Base-by-base conservation (phyloP, 192 early-diverging fungal species). In the Linnemannia zychae region DNA sequence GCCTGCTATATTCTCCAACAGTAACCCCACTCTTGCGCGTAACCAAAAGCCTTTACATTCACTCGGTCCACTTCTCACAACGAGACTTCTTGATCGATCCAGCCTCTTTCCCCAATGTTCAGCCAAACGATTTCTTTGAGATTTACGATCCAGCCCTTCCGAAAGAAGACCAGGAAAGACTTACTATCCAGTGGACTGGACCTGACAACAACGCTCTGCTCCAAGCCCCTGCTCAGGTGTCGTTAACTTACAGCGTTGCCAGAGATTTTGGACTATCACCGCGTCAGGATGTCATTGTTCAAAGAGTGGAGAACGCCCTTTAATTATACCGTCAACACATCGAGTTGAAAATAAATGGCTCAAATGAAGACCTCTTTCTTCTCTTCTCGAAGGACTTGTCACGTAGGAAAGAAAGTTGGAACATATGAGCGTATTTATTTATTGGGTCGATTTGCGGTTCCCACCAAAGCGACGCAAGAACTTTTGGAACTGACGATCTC, bases 81-180 rank as follows among this genome's bases (percentile, higher is more conserved):
- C 91, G 86, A 36, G 94, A 97, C 36, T 82, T 95, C 63, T 84
- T 96, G 7, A 82, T 97, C 28, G 94, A 95, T 74, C 94, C 95
- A 2, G 92, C 95, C 66, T 78, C 72, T 34, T 93, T 96, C 73
- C 91, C 92, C 5, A 89, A 80, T 20, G 78, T 93, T n/a, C 74
- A 82, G 50, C 80, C 88, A 22, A 94, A 93, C 40, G 93, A 96
- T 75, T 74, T 95, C 28, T 87, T 97, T 33, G 91, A 93, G 71
- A 89, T 96, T 47, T 89, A 88, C 67, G 89, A 88, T 47, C 84
- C 89, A 11, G 74, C 74, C 17, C 66, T 87, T 47, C 67, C 83
- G 16, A 50, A 48, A 0, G 81, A 82, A 31, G 48, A 71, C 6
- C 49, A 81, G 17, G 78, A 89, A 52, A 87, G 75, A 38, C 81